Evolutionary conservation across 257 asterid species (phyloP).

Genomic region (Cynanchum wilfordii): DNA sequence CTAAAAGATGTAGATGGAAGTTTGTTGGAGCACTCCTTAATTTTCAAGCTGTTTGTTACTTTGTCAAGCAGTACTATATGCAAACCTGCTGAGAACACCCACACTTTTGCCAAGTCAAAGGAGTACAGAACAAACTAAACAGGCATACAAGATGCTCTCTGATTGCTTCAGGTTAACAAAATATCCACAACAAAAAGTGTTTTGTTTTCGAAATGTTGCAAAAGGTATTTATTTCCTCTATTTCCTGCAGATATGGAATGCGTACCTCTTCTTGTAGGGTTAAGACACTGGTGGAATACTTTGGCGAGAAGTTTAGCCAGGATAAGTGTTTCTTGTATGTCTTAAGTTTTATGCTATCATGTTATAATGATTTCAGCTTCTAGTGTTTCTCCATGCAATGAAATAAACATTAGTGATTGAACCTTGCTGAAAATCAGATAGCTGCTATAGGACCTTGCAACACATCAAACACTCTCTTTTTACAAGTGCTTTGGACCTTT

Average conservation of each 20-base stretch:
- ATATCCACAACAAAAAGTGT: constrained; percentile 3
- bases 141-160: constrained; percentile 64
- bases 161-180: constrained; percentile 67
- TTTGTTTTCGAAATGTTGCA: constrained; percentile 19
- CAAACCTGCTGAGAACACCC: constrained; percentile 55
- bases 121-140: constrained; percentile 68
- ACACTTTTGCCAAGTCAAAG: constrained; percentile 67
- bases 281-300: constrained; percentile 68
- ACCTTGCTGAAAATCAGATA: not conserved
- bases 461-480: not conserved
- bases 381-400: not conserved
- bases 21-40: not conserved
- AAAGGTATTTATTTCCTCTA: constrained; percentile 16
- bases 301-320: constrained; percentile 62
- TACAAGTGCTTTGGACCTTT: not conserved
- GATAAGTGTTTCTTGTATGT: constrained; percentile 61
- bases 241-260: constrained; percentile 63
- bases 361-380: not conserved
- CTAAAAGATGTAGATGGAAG: not conserved
- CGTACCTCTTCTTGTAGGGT: constrained; percentile 55
- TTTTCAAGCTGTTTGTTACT: constrained; percentile 14
- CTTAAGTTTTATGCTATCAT: constrained; percentile 12
- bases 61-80: constrained; percentile 56
- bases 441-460: not conserved
- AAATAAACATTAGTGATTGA: not conserved